phyloP scores from a whole-genome alignment of 148 eudicot species.

The Silene uniflora region DNA sequence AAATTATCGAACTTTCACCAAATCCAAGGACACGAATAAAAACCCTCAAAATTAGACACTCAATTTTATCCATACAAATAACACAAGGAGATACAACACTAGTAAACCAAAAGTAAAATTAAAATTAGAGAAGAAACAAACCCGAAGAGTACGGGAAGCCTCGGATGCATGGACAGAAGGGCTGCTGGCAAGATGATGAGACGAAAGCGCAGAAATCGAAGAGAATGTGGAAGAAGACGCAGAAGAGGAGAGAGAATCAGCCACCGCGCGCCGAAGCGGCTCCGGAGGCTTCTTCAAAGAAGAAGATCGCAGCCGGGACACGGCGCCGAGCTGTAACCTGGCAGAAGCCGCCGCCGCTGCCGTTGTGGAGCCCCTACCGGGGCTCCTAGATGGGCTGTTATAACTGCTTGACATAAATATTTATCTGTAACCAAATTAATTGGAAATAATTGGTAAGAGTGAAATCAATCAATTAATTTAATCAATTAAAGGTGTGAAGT shows the following conservation, averaged over 20 bases:
- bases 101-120: neutral
- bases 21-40: neutral
- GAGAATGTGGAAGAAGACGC: constrained; percentile 37
- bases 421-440: neutral
- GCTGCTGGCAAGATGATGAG: constrained; percentile 45
- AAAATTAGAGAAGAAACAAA: constrained; percentile 20
- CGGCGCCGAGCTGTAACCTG: constrained; percentile 43
- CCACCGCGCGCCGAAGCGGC: constrained; percentile 97
- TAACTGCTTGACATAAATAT: constrained; percentile 50
- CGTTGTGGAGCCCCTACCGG: constrained; percentile 21
- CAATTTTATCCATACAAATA: neutral
- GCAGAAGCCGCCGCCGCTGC: constrained; percentile 15
- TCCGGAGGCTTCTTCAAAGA: constrained; percentile 92
- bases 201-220: constrained; percentile 30
- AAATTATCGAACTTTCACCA: neutral
- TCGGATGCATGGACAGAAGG: constrained; percentile 60
- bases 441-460: neutral
- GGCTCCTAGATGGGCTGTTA: constrained; percentile 68
- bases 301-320: constrained; percentile 78
- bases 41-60: neutral
- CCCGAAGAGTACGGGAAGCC: constrained; percentile 87
- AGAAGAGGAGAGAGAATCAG: constrained; percentile 76
- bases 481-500: neutral
- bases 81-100: neutral
- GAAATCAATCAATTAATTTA: neutral